phyloP scores from a whole-genome alignment of 371 early-diverging fungal genomes.

The Nematocida sp. region DNA sequence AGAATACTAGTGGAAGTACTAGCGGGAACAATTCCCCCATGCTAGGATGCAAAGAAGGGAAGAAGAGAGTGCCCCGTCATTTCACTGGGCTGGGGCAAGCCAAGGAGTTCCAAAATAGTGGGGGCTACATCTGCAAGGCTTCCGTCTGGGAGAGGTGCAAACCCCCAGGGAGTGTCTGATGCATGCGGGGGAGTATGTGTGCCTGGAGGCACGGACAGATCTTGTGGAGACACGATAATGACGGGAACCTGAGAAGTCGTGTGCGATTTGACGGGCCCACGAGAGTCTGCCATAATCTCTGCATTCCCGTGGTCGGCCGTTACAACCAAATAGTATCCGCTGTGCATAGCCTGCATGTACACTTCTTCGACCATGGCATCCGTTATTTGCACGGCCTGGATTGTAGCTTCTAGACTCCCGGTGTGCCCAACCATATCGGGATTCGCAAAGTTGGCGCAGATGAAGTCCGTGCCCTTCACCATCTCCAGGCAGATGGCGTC shows the following conservation, averaged over 20 bases:
- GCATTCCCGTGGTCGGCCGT: slow-evolving; percentile 99
- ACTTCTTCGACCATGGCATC: slow-evolving; percentile 85
- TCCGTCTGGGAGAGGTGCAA: slow-evolving; percentile 63
- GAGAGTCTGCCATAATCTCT: slow-evolving; percentile 87
- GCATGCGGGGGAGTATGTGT: too few species aligned
- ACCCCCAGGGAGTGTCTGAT: slow-evolving; percentile 39
- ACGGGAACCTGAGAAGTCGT: slow-evolving; percentile 73
- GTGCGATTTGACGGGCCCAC: slow-evolving; percentile 80
- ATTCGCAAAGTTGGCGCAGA: slow-evolving; percentile 97
- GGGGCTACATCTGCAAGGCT: slow-evolving; percentile 94
- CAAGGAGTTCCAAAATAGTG: slow-evolving; percentile 83
- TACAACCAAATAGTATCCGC: slow-evolving; percentile 81
- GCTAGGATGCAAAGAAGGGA: neutral
- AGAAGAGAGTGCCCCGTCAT: slow-evolving; percentile 76
- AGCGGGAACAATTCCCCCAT: too few species aligned
- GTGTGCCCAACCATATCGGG: slow-evolving; percentile 95
- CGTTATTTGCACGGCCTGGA: slow-evolving; percentile 80
- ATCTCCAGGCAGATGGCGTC: slow-evolving; percentile 67
- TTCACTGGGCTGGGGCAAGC: slow-evolving; percentile 77
- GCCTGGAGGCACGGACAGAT: slow-evolving; percentile 52
- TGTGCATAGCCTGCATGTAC: slow-evolving; percentile 76
- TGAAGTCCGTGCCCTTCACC: slow-evolving; percentile 68
- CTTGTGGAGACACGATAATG: slow-evolving; percentile 67
- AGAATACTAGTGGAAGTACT: too few species aligned
- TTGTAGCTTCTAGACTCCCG: slow-evolving; percentile 83